Evolutionary conservation across 371 early-diverging fungal genomes (phyloP).

Genomic region (Mucor racemosus): DNA sequence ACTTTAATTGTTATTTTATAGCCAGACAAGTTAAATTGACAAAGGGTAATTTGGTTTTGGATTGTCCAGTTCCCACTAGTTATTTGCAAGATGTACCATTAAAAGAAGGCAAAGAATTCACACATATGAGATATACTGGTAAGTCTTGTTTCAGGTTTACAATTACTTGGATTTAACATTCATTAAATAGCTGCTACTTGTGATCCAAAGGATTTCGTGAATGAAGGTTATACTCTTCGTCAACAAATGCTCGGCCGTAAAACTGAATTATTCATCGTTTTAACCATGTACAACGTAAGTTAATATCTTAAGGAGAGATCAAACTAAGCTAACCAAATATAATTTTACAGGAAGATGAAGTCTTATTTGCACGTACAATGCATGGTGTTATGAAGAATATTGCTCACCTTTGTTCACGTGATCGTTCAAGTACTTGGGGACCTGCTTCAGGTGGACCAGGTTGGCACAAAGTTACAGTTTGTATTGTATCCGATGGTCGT

Average conservation of each 20-base stretch:
- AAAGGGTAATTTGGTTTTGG: slow-evolving; percentile 77
- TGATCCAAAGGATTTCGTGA: slow-evolving; percentile 81
- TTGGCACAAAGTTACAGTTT: slow-evolving; percentile 93
- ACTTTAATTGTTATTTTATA: slow-evolving; percentile 19
- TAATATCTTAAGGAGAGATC: neutral
- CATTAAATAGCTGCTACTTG: slow-evolving; percentile 67
- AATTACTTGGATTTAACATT: neutral
- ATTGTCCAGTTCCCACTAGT: slow-evolving; percentile 75
- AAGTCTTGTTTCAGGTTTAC: neutral
- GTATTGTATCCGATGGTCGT: slow-evolving; percentile 86
- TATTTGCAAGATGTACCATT: slow-evolving; percentile 63
- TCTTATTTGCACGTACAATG: slow-evolving; percentile 90
- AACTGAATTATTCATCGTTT: slow-evolving; percentile 89
- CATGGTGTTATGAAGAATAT: slow-evolving; percentile 91
- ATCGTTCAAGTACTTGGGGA: slow-evolving; percentile 83
- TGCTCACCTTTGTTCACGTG: slow-evolving; percentile 82
- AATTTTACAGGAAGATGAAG: slow-evolving; percentile 77
- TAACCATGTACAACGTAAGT: slow-evolving; percentile 93
- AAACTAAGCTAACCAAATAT: neutral
- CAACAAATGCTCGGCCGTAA: slow-evolving; percentile 72
- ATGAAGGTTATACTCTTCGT: slow-evolving; percentile 79
- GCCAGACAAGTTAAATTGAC: slow-evolving; percentile 70
- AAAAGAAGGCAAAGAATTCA: slow-evolving; percentile 71
- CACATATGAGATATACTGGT: slow-evolving; percentile 78
- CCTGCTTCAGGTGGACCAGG: slow-evolving; percentile 47